These are phyloP conservation scores for Aspergillus brasiliensis DNA, from an alignment of 2,329 filamentous ascomycete genomes.

Conservation along the genomic window DNA sequence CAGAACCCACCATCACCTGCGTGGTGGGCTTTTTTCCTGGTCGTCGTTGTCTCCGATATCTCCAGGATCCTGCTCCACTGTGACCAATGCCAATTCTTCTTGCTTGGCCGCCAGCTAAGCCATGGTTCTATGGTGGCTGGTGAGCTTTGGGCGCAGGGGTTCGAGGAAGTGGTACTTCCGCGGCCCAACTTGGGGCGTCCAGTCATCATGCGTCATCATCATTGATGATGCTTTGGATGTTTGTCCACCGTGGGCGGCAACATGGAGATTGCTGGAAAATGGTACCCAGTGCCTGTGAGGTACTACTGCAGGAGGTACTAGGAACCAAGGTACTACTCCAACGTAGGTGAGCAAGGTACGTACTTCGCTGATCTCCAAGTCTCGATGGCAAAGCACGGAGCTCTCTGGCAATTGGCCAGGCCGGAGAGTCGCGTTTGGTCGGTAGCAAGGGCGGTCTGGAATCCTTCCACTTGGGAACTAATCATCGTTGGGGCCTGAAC, in stretches of 20 bases:
- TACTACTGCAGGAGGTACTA: not conserved
- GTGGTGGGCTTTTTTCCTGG: constrained; percentile 20
- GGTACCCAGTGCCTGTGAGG: not conserved
- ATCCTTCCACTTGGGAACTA: not conserved
- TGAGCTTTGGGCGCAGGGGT: constrained; percentile 5
- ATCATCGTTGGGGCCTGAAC: not conserved
- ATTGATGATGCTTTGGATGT: not conserved
- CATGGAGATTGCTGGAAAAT: not conserved
- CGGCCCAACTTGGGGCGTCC: constrained; percentile 10
- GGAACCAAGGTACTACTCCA: not conserved
- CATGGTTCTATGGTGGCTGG: constrained; percentile 11
- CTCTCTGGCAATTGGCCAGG: not conserved
- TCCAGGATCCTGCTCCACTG: constrained; percentile 18
- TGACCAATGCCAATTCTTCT: constrained; percentile 15
- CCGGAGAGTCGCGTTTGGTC: constrained; percentile 10
- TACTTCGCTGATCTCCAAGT: not conserved
- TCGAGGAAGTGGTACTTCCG: not conserved
- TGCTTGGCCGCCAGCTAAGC: constrained; percentile 17
- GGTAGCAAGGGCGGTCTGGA: constrained; percentile 9
- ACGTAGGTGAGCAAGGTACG: too few species aligned
- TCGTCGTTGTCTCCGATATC: constrained; percentile 17
- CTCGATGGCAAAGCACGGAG: not conserved
- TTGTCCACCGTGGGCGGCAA: not conserved
- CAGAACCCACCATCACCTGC: constrained; percentile 30
- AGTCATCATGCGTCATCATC: constrained; percentile 5